A percentile compares a stretch with the other conserved stretches of the same genome.
Conservation (phyloP, 2,329 filamentous ascomycete species). For the Reticulascus tulasneorum region DNA sequence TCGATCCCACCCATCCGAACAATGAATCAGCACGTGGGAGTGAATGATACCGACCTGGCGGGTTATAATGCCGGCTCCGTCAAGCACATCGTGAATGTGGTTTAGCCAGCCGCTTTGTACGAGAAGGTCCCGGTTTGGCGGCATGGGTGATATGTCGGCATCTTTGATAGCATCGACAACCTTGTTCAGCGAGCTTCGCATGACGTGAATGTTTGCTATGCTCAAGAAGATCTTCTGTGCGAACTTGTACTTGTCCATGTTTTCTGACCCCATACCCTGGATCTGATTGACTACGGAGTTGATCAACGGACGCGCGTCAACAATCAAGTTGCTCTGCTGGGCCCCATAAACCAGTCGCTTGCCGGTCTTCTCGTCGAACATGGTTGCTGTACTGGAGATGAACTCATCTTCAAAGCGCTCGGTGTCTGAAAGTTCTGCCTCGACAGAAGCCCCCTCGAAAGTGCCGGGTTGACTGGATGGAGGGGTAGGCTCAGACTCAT, state of each 20-base stretch:
- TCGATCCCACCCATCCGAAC: conserved; percentile 97
- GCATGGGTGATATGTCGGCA: conserved; percentile 77
- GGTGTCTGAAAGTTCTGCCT: conserved; percentile 53
- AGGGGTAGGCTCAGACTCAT: conserved; percentile 34
- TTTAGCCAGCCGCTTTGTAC: conserved; percentile 86
- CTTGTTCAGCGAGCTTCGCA: conserved; percentile 85
- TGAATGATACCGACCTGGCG: conserved; percentile 86
- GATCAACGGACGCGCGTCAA: conserved; percentile 89
- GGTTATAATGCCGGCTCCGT: conserved; percentile 80
- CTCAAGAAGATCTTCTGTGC: conserved; percentile 88
- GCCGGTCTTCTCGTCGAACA: conserved; percentile 55
- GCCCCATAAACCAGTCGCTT: conserved; percentile 77
- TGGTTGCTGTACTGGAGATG: conserved; percentile 46
- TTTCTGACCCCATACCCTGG: conserved; percentile 88
- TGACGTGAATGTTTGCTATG: conserved; percentile 98
- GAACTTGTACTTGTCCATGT: conserved; percentile 95
- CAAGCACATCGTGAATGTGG: conserved; percentile 79
- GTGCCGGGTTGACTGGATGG: conserved; percentile 50
- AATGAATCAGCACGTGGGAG: conserved; percentile 94
- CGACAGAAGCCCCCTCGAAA: conserved; percentile 26
- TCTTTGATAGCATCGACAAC: conserved; percentile 90
- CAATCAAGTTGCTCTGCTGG: conserved; percentile 89
- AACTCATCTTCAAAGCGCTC: conserved; percentile 68
- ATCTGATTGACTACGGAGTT: conserved; percentile 95
- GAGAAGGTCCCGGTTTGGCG: conserved; percentile 77